A percentile compares a stretch with the other conserved stretches of the same genome.
Conservation (phyloP, 306 rosid genomes). For the Dicorynia guianensis region DNA sequence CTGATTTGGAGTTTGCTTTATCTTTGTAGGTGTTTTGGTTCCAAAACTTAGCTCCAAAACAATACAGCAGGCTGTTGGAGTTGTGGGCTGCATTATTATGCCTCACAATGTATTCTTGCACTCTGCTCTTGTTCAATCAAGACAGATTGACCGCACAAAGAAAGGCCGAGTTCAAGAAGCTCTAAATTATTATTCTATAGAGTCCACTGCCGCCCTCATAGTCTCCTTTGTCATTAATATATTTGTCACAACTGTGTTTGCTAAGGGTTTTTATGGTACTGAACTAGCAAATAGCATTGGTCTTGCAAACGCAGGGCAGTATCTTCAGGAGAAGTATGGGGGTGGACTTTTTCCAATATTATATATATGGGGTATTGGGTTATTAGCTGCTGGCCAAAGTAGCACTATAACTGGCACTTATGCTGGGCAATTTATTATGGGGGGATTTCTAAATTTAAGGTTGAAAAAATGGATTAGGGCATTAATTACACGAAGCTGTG, state of each 20-base stretch:
- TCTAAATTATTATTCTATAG: conserved; percentile 85
- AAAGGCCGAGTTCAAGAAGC: conserved; percentile 90
- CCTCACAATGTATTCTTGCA: conserved; percentile 97
- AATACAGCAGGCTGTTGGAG: conserved; percentile 91
- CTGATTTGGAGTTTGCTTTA: conserved; percentile 28
- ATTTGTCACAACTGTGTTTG: conserved; percentile 92
- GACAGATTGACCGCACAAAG: conserved; percentile 73
- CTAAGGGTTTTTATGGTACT: conserved; percentile 86
- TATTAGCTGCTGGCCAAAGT: conserved; percentile 97
- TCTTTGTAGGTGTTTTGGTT: conserved; percentile 74
- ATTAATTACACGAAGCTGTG: conserved; percentile 85
- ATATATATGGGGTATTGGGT: conserved; percentile 93
- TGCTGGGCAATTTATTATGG: conserved; percentile 99
- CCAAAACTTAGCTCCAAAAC: conserved; percentile 95
- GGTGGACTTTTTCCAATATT: conserved; percentile 88
- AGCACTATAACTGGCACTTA: conserved; percentile 98
- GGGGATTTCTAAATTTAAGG: conserved; percentile 86
- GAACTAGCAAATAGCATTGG: conserved; percentile 78
- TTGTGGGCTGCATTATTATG: conserved; percentile 97
- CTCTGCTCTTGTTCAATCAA: conserved; percentile 95
- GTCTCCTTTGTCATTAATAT: conserved; percentile 83
- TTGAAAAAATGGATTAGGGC: conserved; percentile 95
- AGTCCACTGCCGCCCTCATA: conserved; percentile 80
- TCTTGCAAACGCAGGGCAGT: conserved; percentile 88
- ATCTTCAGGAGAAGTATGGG: conserved; percentile 90